Base-by-base conservation (phyloP, 2,329 filamentous ascomycete genomes). In the Botrytis paeoniae region DNA sequence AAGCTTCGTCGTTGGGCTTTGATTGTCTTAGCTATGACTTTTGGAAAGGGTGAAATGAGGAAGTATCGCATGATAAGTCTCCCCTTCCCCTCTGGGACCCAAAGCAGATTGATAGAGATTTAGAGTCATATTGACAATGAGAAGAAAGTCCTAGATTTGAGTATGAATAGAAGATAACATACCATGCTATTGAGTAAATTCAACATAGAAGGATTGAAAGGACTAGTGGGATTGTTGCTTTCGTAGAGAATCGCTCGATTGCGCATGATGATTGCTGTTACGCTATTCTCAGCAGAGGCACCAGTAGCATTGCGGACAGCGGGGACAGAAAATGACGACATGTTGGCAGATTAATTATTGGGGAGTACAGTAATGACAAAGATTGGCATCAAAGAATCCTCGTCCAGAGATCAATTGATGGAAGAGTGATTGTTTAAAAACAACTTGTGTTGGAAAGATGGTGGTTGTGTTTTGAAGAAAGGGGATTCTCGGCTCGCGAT, bases 1-100 rank as follows among this genome's bases (percentile, higher is more conserved):
- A 57, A 4, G 65, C 65, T 69, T 69, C 65, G 12, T 69, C 65
- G 7, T 69, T 69, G 65, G 65, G 65, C 65, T 69, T 32, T 10
- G n/a, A 10, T 32, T 57, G 37, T 7, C 14, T 69, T 69, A 57
- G n/a, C 22, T 32, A 32, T 14, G 4, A 8, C n/a, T 41, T 16
- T 41, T 8, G 3, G 22, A n/a, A 25, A 57, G 0, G 12, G 7
- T 4, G 1, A 25, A 32, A 12, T 4, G 14, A 2, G 5, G 25
- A 41, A 14, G 0, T 32, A 10, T 41, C 35, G 35, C 35, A 25
- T 41, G 35, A 43, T 32, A 2, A 37, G 14, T 20, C 2, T 32
- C 32, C 20, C 29, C 18, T 41, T 16, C 3, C 5, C 41, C 7
- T 20, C 9, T 9, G 35, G 51, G 3, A 29, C 25, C 6, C 25